Conservation (phyloP, 2,329 filamentous ascomycete species). For the Polychaeton citri region DNA sequence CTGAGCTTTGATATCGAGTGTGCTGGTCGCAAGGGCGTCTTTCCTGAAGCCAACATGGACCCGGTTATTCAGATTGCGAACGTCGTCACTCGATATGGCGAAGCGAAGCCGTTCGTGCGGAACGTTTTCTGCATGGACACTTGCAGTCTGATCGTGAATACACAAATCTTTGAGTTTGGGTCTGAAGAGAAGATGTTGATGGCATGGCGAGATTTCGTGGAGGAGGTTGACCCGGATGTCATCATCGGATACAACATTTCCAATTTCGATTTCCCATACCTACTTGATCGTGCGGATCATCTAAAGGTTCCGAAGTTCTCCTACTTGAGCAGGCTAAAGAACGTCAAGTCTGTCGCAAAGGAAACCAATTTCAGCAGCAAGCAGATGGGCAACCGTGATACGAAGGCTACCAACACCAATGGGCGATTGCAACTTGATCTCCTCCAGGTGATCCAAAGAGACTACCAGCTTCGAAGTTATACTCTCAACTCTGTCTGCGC, state of each 20-base stretch:
- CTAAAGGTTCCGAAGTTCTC: conserved; percentile 71
- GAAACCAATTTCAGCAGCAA: conserved; percentile 89
- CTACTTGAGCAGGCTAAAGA: conserved; percentile 71
- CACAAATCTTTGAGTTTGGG: conserved; percentile 73
- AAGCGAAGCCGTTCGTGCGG: conserved; percentile 85
- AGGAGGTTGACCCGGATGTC: conserved; percentile 86
- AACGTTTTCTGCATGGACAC: conserved; percentile 94
- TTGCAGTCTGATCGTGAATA: conserved; percentile 88
- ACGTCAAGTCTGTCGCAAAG: conserved; percentile 55
- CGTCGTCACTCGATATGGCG: conserved; percentile 85
- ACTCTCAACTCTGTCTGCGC: conserved; percentile 93
- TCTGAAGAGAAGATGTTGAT: conserved; percentile 82
- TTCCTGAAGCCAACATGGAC: conserved; percentile 82
- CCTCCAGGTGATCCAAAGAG: conserved; percentile 85
- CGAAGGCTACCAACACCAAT: conserved; percentile 87
- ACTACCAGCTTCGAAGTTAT: conserved; percentile 91
- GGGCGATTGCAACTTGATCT: conserved; percentile 86
- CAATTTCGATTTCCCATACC: conserved; percentile 97
- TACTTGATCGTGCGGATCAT: conserved; percentile 75
- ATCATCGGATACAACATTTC: conserved; percentile 98
- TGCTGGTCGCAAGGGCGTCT: conserved; percentile 91
- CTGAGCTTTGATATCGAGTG: conserved; percentile 98
- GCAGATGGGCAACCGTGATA: conserved; percentile 94
- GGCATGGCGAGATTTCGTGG: conserved; percentile 79
- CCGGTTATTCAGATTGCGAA: conserved; percentile 98